Percentiles rank a stretch among this genome's conserved stretches.
Conservation (phyloP, 805 yeast genomes). For the Starmerella khaoyaiensis region DNA sequence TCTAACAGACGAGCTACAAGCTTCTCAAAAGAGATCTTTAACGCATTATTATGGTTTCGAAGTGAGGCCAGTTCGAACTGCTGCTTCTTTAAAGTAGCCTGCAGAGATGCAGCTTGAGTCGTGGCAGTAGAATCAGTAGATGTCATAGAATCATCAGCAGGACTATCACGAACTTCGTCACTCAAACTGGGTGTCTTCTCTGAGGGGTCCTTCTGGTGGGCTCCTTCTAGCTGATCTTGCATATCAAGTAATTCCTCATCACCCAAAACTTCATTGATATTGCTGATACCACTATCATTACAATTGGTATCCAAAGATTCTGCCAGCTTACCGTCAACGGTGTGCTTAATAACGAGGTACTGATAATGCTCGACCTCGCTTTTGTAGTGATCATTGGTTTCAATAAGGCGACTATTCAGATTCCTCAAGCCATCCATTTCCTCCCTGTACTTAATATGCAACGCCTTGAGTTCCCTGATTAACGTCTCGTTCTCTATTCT, state of each 20-base stretch:
- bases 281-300: neutral
- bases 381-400: constrained; percentile 27
- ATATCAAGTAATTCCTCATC: constrained; percentile 1
- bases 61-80: constrained; percentile 24
- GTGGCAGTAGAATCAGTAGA: neutral
- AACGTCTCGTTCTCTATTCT: constrained; percentile 25
- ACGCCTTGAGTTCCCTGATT: constrained; percentile 23
- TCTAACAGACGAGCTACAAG: constrained; percentile 28
- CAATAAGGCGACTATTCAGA: constrained; percentile 37
- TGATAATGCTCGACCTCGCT: constrained; percentile 24
- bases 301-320: no score
- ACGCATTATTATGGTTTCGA: constrained; percentile 26
- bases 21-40: constrained; percentile 26
- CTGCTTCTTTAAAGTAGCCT: constrained; percentile 16
- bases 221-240: constrained; percentile 1
- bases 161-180: neutral
- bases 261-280: neutral
- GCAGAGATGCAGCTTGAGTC: neutral
- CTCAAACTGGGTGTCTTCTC: neutral
- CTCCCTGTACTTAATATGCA: constrained; percentile 21
- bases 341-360: constrained; percentile 26
- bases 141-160: neutral
- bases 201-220: neutral
- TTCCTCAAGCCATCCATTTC: constrained; percentile 43
- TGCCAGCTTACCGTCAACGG: constrained; percentile 20